phyloP scores from a whole-genome alignment of 1,284 basidiomycete genomes.

The Mycosarcoma mackinlayi region DNA sequence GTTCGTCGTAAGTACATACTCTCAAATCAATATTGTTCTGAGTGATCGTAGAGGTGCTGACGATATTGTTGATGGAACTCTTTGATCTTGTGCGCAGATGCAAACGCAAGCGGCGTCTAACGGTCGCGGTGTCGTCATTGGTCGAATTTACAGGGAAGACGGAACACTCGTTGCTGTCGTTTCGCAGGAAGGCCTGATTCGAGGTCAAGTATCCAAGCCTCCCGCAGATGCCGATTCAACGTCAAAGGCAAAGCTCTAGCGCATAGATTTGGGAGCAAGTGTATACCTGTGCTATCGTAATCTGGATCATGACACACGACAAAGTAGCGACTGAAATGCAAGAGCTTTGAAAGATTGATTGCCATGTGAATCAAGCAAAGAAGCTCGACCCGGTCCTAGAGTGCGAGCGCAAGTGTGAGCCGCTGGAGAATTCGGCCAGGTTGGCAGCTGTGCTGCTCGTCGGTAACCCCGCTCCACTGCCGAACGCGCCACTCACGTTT shows the following conservation, averaged over 20 bases:
- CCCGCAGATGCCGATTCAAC: background rate
- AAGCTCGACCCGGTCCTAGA: slow-evolving; percentile 30
- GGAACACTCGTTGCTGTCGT: slow-evolving; percentile 63
- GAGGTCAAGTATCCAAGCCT: slow-evolving; percentile 19
- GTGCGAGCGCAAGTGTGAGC: slow-evolving; percentile 9
- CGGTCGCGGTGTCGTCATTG: slow-evolving; percentile 62
- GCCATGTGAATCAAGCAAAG: slow-evolving; percentile 7
- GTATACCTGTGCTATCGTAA: slow-evolving; percentile 1
- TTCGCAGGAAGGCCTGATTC: slow-evolving; percentile 54
- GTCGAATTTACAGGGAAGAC: slow-evolving; percentile 60
- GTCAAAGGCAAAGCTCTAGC: slow-evolving; percentile 30
- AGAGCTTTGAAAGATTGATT: too few relatives aligned
- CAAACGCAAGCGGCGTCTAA: slow-evolving; percentile 63
- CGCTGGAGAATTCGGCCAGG: slow-evolving; percentile 17
- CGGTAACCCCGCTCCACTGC: slow-evolving; percentile 17
- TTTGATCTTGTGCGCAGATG: slow-evolving; percentile 38
- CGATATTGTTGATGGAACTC: too few relatives aligned
- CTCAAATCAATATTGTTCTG: too few relatives aligned
- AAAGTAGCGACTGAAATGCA: background rate
- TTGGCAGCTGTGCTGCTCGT: slow-evolving; percentile 37
- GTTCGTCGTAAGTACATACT: slow-evolving; percentile 58
- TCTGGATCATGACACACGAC: background rate
- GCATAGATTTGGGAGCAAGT: background rate
- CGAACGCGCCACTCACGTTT: background rate
- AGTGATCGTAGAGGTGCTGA: too few relatives aligned